A percentile compares a stretch with the other conserved stretches of the same genome.
These are phyloP conservation scores for Eutrema yunnanense DNA, from an alignment of 345 rosid genomes.

Conservation along the genomic window DNA sequence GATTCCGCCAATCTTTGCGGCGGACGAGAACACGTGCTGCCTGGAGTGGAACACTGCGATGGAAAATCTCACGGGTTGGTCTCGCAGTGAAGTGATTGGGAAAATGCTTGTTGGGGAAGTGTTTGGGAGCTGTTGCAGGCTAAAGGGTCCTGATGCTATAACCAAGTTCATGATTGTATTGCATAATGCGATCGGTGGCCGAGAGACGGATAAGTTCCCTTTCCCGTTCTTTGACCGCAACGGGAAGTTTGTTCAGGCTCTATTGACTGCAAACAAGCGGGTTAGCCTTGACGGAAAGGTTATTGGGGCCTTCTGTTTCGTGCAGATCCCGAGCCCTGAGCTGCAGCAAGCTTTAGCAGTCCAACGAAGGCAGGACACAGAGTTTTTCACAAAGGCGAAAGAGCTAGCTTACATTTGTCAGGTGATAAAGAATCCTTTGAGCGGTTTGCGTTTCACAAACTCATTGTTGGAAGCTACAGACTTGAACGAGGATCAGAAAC, in stretches of 20 bases:
- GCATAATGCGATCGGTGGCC: conserved; percentile 86
- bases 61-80: conserved; percentile 93
- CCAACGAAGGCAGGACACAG: conserved; percentile 76
- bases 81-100: conserved; percentile 60
- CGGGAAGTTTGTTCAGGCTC: conserved; percentile 71
- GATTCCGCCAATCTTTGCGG: conserved; percentile 96
- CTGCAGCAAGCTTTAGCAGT: conserved; percentile 72
- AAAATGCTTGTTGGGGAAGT: conserved; percentile 93
- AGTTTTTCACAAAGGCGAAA: conserved; percentile 62
- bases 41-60: conserved; percentile 96
- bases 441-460: conserved; percentile 77
- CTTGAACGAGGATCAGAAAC: conserved; percentile 87
- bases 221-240: conserved; percentile 70
- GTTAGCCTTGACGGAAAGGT: conserved; percentile 59
- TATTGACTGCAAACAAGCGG: conserved; percentile 85
- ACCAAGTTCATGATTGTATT: conserved; percentile 88
- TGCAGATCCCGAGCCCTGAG: conserved; percentile 94
- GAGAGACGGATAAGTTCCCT: conserved; percentile 76
- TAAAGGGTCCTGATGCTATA: conserved; percentile 84
- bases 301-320: conserved; percentile 90
- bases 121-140: conserved; percentile 80
- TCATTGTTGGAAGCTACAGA: conserved; percentile 78
- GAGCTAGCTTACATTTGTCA: conserved; percentile 93
- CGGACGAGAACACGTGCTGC: conserved; percentile 88
- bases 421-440: conserved; percentile 77